Conservation (phyloP, 441 rosid species). For the Flueggea neowawraea region DNA sequence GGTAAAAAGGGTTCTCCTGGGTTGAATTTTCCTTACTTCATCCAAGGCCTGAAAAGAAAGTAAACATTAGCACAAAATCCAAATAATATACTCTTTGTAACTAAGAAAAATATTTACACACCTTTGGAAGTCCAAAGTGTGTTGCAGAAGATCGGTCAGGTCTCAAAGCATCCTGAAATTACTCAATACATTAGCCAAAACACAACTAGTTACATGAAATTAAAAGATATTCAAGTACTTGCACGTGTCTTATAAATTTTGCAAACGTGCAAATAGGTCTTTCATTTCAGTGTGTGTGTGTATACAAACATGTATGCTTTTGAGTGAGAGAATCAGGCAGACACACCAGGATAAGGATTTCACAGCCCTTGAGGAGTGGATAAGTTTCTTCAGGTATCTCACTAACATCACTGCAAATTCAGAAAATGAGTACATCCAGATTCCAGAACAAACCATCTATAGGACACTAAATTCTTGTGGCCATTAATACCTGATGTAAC, state of each 20-base stretch:
- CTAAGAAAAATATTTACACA: conserved; percentile 12
- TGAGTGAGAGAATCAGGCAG: conserved; percentile 10
- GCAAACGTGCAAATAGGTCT: not conserved
- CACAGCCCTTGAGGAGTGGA: conserved; percentile 62
- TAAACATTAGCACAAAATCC: not conserved
- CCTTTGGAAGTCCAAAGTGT: conserved; percentile 92
- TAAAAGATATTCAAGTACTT: not conserved
- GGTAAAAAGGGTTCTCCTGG: conserved; percentile 80
- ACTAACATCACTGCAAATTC: conserved; percentile 69
- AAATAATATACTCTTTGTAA: not conserved
- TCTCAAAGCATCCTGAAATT: conserved; percentile 73
- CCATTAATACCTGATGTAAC: conserved; percentile 70
- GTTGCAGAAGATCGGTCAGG: conserved; percentile 92
- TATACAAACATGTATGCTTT: not conserved
- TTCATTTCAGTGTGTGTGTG: not conserved
- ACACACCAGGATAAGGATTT: conserved; percentile 68
- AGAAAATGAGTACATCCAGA: conserved; percentile 13
- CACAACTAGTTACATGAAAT: not conserved
- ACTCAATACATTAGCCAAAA: conserved; percentile 2
- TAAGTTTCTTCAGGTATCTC: conserved; percentile 92
- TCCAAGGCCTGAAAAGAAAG: conserved; percentile 58
- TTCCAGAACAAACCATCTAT: not conserved
- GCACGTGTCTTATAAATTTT: no score
- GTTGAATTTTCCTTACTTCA: conserved; percentile 83
- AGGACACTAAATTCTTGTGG: not conserved